These are phyloP conservation scores for Colletotrichum sp. DNA, from an alignment of 2,329 filamentous ascomycete genomes.

Conservation along the genomic window DNA sequence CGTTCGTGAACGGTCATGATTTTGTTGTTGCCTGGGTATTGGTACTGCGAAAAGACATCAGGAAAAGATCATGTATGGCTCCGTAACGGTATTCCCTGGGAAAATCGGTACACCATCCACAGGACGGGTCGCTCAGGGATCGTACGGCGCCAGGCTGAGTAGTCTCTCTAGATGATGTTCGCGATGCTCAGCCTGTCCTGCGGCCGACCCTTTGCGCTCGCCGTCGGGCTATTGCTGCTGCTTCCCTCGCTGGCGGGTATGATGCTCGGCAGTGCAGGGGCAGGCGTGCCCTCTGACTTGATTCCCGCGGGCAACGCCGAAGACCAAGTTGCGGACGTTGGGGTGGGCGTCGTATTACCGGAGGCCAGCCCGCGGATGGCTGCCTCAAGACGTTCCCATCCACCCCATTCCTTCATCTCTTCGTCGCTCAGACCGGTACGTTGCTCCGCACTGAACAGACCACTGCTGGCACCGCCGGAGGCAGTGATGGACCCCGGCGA, in stretches of 20 bases:
- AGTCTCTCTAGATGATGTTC: slow-evolving; percentile 44
- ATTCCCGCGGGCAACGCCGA: slow-evolving; percentile 35
- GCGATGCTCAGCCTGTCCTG: slow-evolving; percentile 46
- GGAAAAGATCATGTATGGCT: background rate
- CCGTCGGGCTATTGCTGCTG: slow-evolving; percentile 30
- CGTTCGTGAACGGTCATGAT: slow-evolving; percentile 10
- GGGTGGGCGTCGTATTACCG: slow-evolving; percentile 31
- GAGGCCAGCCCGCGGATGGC: slow-evolving; percentile 34
- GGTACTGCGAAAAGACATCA: background rate
- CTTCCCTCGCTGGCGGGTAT: slow-evolving; percentile 25
- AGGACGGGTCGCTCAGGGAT: background rate
- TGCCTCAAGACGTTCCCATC: slow-evolving; percentile 77
- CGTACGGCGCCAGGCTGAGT: background rate
- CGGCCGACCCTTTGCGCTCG: slow-evolving; percentile 26
- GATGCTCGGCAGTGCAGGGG: slow-evolving; percentile 26
- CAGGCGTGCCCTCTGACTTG: slow-evolving; percentile 35
- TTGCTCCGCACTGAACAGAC: slow-evolving; percentile 49
- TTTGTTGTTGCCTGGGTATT: background rate
- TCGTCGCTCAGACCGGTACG: slow-evolving; percentile 59
- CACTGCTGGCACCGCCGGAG: slow-evolving; percentile 35
- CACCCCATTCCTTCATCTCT: slow-evolving; percentile 74
- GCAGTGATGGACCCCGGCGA: slow-evolving; percentile 18
- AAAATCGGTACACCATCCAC: background rate
- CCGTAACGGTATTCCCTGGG: background rate
- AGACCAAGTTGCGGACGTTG: slow-evolving; percentile 37